Evolutionary conservation across 495 filamentous ascomycete genomes (phyloP).

Genomic region (Podospora fimiseda): DNA sequence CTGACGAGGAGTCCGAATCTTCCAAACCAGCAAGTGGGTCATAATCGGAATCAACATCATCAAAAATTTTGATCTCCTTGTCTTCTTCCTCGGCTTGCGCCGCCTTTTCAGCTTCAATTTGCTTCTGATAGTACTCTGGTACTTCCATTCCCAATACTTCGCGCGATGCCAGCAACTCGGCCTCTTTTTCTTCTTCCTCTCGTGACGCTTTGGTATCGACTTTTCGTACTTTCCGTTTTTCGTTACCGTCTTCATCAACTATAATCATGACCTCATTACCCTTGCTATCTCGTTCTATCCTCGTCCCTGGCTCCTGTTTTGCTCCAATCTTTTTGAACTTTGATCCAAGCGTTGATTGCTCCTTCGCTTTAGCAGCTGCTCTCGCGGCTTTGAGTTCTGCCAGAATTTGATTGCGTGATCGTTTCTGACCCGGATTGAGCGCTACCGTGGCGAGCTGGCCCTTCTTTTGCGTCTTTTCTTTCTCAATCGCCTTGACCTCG

Average conservation of each 20-base stretch:
- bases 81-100: slow-evolving; percentile 47
- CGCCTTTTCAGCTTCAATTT: slow-evolving; percentile 25
- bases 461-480: slow-evolving; percentile 60
- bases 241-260: slow-evolving; percentile 78
- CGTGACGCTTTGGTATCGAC: slow-evolving; percentile 29
- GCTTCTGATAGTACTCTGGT: slow-evolving; percentile 50
- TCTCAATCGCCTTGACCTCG: slow-evolving; percentile 50
- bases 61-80: slow-evolving; percentile 72
- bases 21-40: slow-evolving; percentile 73
- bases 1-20: slow-evolving; percentile 42
- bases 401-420: slow-evolving; percentile 77
- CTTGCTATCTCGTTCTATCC: slow-evolving; percentile 68
- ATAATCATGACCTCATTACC: slow-evolving; percentile 81
- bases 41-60: slow-evolving; percentile 78
- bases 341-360: slow-evolving; percentile 55
- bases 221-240: slow-evolving; percentile 75
- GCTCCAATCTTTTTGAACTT: slow-evolving; percentile 78
- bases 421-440: slow-evolving; percentile 55
- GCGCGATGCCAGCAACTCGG: slow-evolving; percentile 56
- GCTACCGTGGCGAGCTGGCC: slow-evolving; percentile 65
- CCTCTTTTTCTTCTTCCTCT: slow-evolving; percentile 32
- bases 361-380: slow-evolving; percentile 51
- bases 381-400: slow-evolving; percentile 73
- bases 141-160: slow-evolving; percentile 76
- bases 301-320: slow-evolving; percentile 52